Evolutionary conservation across 2,329 filamentous ascomycete species (phyloP).

Genomic region (Diaporthe aspalathi): DNA sequence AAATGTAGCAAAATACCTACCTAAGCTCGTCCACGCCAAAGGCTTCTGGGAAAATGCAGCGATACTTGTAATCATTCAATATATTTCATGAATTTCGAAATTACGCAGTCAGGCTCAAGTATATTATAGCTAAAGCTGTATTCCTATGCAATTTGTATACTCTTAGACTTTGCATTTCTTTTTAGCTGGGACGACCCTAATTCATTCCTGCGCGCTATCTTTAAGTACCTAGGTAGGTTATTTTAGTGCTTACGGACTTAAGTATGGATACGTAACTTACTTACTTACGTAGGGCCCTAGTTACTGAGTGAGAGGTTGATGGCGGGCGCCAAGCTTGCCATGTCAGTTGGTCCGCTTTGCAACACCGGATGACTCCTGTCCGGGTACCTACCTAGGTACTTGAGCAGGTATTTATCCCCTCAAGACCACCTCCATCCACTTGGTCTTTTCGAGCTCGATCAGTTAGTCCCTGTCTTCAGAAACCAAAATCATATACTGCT

Average conservation of each 20-base stretch:
- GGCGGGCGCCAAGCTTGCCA: neutral
- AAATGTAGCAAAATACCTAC: neutral
- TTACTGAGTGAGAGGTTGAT: neutral
- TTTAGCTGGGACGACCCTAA: no score
- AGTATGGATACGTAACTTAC: no score
- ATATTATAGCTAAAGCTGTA: no score
- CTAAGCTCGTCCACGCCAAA: neutral
- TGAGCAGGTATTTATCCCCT: constrained; percentile 17
- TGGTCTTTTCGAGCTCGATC: neutral
- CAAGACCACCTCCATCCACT: neutral
- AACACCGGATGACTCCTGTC: neutral
- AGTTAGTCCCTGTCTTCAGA: neutral
- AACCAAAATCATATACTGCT: neutral
- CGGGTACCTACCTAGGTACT: no score
- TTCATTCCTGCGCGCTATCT: no score
- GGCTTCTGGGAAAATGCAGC: neutral
- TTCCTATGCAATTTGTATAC: no score
- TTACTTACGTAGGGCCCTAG: no score
- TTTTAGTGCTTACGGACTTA: constrained; percentile 11
- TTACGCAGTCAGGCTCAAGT: neutral
- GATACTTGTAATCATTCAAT: neutral
- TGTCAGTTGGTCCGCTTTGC: neutral
- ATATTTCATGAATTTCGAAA: neutral
- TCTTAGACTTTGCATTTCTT: no score
- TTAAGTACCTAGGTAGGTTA: no score